Conservation (phyloP, 345 rosid species). For the Conringia planisiliqua region DNA sequence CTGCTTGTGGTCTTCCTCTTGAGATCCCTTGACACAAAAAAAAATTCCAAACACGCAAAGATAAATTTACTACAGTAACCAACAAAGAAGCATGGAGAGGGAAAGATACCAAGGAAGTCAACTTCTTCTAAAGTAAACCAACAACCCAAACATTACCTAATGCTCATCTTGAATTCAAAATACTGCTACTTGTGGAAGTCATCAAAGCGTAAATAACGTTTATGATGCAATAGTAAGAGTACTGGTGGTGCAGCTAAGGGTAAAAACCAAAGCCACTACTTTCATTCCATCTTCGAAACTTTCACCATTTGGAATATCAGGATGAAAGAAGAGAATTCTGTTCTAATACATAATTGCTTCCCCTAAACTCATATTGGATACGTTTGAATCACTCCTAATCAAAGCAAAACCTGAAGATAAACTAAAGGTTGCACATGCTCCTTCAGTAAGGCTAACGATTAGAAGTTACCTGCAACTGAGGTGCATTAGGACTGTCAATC, state of each 20-base stretch:
- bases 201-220: neutral
- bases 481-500: constrained; percentile 39
- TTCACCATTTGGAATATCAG: neutral
- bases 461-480: constrained; percentile 52
- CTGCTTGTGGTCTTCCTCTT: constrained; percentile 23
- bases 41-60: neutral
- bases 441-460: neutral
- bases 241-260: neutral
- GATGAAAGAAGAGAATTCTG: neutral
- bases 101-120: neutral
- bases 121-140: constrained; percentile 14
- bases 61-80: neutral
- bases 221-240: neutral
- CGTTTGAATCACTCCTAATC: constrained; percentile 38
- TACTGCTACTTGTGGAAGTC: neutral
- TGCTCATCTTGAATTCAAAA: constrained; percentile 3
- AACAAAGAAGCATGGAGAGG: constrained; percentile 9
- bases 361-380: constrained; percentile 34
- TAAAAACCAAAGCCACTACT: neutral
- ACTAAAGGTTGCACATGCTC: constrained; percentile 17
- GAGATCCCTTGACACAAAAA: constrained; percentile 37
- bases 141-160: constrained; percentile 4
- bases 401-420: neutral
- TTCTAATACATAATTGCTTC: constrained; percentile 26
- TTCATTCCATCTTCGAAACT: neutral